Base-by-base conservation (phyloP, 768 basidiomycete species). In the Dioszegia aurantiaca region DNA sequence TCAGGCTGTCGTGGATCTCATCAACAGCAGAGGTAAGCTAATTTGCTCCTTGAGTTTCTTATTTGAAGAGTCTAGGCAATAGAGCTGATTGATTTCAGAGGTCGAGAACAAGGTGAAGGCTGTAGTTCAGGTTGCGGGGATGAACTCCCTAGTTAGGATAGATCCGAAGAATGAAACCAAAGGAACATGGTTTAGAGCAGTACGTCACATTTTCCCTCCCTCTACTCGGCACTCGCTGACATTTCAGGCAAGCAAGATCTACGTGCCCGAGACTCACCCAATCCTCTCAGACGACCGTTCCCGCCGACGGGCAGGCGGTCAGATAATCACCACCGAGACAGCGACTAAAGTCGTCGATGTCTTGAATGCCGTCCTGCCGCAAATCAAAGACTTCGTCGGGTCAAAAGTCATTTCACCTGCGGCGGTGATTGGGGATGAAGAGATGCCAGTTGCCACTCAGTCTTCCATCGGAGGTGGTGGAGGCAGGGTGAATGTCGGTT, bases 51-150 rank as follows among this genome's bases (percentile, higher is more conserved):
- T 11, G 6, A 2, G 33, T 6, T 33, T 6, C 14, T 14, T 14
- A 14, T 33, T 14, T 33, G 33, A 6, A 33, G 14, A 14, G 36
- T 14, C 8, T 8, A 12, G 4, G 31, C 27, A 36, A 17, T 26
- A 46, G 81, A 76, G 3, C 44, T 62, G 53, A 62, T 36, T 9
- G 21, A 26, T 5, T 0, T 19, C 51, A 40, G 82, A 81, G 51
- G 81, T 87, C 55, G 83, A 84, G 76, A 83, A 80, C 65, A 77
- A 77, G 33, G 87, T 90, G 23, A 85, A 83, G 61, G 84, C 83
- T 3, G 81, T 93, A 4, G 80, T 92, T 33, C 89, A 92, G 68
- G 84, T 95, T 23, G 82, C 89, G 14, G 89, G 89, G 11, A 80
- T 82, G 62, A 68, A 77, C 49, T 74, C 70, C 10, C 42, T 72